Conservation (phyloP, 768 basidiomycete species). For the Baorangia bicolor region DNA sequence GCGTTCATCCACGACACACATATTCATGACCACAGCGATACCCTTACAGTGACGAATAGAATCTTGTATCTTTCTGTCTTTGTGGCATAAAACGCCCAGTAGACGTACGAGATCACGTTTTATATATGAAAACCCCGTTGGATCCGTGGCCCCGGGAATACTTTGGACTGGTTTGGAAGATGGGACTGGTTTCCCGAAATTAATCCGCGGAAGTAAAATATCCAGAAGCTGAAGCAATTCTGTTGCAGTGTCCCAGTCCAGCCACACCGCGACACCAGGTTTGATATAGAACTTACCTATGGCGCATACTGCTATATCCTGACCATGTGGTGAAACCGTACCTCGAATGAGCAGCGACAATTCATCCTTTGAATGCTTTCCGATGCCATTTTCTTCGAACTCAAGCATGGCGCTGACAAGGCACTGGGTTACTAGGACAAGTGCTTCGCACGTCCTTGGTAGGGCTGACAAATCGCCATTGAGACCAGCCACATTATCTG, state of each 20-base stretch:
- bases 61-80: constrained; percentile 68
- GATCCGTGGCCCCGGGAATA: constrained; percentile 33
- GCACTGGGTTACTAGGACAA: constrained; percentile 77
- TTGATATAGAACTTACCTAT: constrained; percentile 47
- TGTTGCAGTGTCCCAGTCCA: constrained; percentile 43
- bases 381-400: constrained; percentile 34
- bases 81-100: constrained; percentile 74
- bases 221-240: constrained; percentile 76
- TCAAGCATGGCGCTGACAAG: constrained; percentile 60
- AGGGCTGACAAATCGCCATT: constrained; percentile 38
- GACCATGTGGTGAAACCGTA: constrained; percentile 37
- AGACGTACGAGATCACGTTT: constrained; percentile 90
- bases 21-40: constrained; percentile 78
- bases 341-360: constrained; percentile 46
- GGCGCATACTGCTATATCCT: constrained; percentile 51
- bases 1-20: constrained; percentile 87
- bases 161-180: constrained; percentile 6
- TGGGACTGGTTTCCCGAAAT: constrained; percentile 65
- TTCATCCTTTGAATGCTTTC: constrained; percentile 4
- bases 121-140: constrained; percentile 73
- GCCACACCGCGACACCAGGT: neutral
- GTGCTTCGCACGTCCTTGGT: constrained; percentile 76
- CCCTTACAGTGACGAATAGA: constrained; percentile 68
- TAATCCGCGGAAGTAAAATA: constrained; percentile 79
- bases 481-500: constrained; percentile 5